A percentile compares a stretch with the other conserved stretches of the same genome.
phyloP scores from a whole-genome alignment of 306 rosid genomes.

The Lathyrus sativus region DNA sequence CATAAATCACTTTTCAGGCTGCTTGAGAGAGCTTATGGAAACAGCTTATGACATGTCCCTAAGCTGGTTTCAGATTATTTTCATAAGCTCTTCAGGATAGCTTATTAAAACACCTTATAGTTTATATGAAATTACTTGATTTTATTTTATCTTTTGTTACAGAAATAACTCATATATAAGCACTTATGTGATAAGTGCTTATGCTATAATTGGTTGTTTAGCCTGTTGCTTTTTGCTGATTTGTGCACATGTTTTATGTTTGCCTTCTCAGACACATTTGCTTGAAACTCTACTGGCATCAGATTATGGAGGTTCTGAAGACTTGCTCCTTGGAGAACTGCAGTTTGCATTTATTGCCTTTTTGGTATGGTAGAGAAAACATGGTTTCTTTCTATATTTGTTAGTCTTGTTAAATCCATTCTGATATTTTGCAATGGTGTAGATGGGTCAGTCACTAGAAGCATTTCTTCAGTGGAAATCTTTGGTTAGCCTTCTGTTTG shows the following conservation, averaged over 20 bases:
- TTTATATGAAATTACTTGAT: not conserved
- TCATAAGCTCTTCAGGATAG: not conserved
- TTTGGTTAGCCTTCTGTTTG: constrained; percentile 75
- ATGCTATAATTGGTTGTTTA: not conserved
- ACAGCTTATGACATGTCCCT: not conserved
- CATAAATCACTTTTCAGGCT: not conserved
- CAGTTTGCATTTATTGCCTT: constrained; percentile 85
- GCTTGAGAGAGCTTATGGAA: not conserved
- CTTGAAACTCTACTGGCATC: constrained; percentile 66
- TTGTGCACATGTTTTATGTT: constrained; percentile 32
- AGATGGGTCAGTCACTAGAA: constrained; percentile 98
- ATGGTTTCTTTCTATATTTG: constrained; percentile 14
- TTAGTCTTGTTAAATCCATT: constrained; percentile 20
- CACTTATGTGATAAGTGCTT: not conserved
- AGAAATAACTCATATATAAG: not conserved
- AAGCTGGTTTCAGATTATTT: not conserved
- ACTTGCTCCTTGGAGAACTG: constrained; percentile 82
- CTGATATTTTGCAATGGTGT: constrained; percentile 40
- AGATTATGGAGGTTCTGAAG: constrained; percentile 85
- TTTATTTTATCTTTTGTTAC: not conserved
- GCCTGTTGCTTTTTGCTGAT: constrained; percentile 28
- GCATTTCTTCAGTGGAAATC: constrained; percentile 94
- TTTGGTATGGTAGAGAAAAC: constrained; percentile 51
- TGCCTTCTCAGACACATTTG: constrained; percentile 63
- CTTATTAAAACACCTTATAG: not conserved